A percentile compares a stretch with the other conserved stretches of the same genome.
Conservation (phyloP, 306 rosid genomes). For the Echinosophora koreensis region DNA sequence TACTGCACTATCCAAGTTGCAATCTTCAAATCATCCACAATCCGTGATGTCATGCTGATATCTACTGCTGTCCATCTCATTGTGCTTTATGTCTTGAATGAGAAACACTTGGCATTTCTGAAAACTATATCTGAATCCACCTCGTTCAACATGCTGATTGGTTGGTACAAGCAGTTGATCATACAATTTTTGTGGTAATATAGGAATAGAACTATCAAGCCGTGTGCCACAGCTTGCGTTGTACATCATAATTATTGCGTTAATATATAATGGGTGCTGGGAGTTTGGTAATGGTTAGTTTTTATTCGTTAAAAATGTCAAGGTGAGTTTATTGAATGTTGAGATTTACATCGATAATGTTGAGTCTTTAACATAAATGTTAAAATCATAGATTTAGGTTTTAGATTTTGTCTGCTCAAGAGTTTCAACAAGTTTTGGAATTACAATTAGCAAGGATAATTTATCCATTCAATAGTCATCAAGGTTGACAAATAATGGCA, state of each 20-base stretch:
- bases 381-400: too few species aligned
- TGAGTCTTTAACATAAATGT: too few species aligned
- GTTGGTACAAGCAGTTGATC: slow-evolving; percentile 42
- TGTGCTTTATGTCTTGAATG: slow-evolving; percentile 28
- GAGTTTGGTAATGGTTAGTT: slow-evolving; percentile 29
- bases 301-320: neutral
- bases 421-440: too few species aligned
- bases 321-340: slow-evolving; percentile 22
- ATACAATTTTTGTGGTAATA: slow-evolving; percentile 43
- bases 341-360: neutral
- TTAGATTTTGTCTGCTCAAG: too few species aligned
- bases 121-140: slow-evolving; percentile 35
- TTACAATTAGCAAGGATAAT: too few species aligned
- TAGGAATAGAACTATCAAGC: slow-evolving; percentile 35
- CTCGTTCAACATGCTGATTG: slow-evolving; percentile 40
- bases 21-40: slow-evolving; percentile 69
- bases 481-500: too few species aligned
- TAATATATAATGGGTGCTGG: slow-evolving; percentile 26
- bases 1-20: slow-evolving; percentile 76
- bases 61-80: slow-evolving; percentile 16
- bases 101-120: slow-evolving; percentile 4
- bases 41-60: slow-evolving; percentile 75
- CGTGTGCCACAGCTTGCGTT: slow-evolving; percentile 43
- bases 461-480: too few species aligned
- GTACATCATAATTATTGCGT: slow-evolving; percentile 47